phyloP scores from a whole-genome alignment of 2,329 filamentous ascomycete genomes.

The Phialocephala sp. region DNA sequence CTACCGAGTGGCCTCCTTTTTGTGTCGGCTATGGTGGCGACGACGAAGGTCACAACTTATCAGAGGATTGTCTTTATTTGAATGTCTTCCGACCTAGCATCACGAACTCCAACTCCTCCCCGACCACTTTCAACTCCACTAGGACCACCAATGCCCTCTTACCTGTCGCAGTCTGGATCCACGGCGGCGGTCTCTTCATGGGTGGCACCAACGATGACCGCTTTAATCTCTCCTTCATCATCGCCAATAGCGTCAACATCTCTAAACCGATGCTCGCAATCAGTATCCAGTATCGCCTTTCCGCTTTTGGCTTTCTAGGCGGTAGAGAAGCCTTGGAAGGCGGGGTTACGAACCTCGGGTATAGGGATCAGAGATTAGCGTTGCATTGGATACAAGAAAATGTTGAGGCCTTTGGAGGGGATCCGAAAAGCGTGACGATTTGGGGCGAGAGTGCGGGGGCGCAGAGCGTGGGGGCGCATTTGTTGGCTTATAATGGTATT shows the following conservation, averaged over 20 bases:
- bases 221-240: conserved; percentile 35
- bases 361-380: conserved; percentile 50
- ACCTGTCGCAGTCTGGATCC: conserved; percentile 50
- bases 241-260: conserved; percentile 48
- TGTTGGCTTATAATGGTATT: conserved; percentile 52
- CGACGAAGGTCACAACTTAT: conserved; percentile 20
- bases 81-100: conserved; percentile 41
- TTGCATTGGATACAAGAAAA: conserved; percentile 52
- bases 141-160: conserved; percentile 15
- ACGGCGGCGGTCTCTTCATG: conserved; percentile 52
- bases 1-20: conserved; percentile 31
- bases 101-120: conserved; percentile 21
- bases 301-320: conserved; percentile 53
- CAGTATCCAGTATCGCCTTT: conserved; percentile 52
- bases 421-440: conserved; percentile 48
- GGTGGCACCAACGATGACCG: conserved; percentile 31
- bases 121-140: not conserved
- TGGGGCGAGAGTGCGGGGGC: conserved; percentile 50
- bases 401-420: conserved; percentile 41
- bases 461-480: conserved; percentile 32
- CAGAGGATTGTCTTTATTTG: conserved; percentile 46
- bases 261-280: conserved; percentile 53
- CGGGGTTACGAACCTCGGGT: conserved; percentile 52
- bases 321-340: conserved; percentile 46
- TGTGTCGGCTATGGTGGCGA: conserved; percentile 39